Evolutionary conservation across 163 green algal species (phyloP).

Genomic region (Scenedesmus sp.): DNA sequence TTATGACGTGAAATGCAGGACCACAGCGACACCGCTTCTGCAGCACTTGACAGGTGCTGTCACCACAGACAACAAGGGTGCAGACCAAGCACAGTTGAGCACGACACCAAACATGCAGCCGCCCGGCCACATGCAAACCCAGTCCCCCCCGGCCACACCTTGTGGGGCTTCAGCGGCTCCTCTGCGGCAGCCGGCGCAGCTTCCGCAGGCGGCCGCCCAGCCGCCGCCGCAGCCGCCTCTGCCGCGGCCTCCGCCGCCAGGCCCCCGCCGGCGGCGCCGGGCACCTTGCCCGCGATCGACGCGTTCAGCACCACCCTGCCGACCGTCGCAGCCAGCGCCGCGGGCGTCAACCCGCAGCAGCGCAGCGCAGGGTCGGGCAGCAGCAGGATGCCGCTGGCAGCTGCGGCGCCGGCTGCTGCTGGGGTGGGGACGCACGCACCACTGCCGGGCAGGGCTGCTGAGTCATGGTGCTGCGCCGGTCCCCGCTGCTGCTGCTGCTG

Average conservation of each 20-base stretch:
- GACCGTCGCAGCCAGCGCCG: background rate
- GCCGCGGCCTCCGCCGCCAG: background rate
- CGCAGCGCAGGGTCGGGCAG: background rate
- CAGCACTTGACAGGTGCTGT: too few species aligned
- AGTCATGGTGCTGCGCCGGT: background rate
- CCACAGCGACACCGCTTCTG: too few species aligned
- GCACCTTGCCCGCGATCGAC: background rate
- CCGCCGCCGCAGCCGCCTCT: background rate
- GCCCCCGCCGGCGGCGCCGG: background rate
- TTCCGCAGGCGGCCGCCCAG: background rate
- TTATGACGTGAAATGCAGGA: too few species aligned
- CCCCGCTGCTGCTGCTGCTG: background rate
- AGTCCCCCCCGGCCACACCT: too few species aligned
- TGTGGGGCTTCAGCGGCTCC: background rate
- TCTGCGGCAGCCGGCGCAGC: background rate
- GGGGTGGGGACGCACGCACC: background rate
- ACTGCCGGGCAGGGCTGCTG: background rate
- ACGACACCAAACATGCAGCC: too few species aligned
- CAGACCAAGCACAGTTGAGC: too few species aligned
- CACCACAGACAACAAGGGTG: too few species aligned
- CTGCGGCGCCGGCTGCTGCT: background rate
- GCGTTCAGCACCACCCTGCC: background rate
- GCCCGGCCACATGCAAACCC: too few species aligned
- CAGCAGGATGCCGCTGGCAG: background rate
- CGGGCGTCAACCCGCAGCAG: background rate